Evolutionary conservation across 2,329 filamentous ascomycete genomes (phyloP).

Genomic region (Ophiognomonia clavigignenti-juglandacearum): DNA sequence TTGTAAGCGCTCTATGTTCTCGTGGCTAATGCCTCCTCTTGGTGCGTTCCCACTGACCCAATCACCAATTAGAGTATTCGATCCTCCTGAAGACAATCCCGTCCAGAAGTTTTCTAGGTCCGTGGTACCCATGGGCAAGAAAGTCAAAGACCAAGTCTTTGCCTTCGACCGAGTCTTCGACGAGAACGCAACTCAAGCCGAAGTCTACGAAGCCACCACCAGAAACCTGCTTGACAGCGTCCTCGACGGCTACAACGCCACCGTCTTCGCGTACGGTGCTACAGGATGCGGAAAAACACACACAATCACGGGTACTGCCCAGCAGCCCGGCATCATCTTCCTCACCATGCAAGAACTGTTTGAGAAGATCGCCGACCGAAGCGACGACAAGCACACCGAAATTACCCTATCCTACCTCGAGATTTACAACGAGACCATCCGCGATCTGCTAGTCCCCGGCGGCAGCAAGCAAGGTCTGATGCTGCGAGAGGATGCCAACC

Average conservation of each 20-base stretch:
- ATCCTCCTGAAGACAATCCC: slow-evolving; percentile 91
- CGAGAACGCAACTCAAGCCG: slow-evolving; percentile 84
- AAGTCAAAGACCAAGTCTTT: slow-evolving; percentile 96
- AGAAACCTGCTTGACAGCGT: slow-evolving; percentile 88
- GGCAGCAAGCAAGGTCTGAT: slow-evolving; percentile 80
- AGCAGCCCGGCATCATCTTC: slow-evolving; percentile 96
- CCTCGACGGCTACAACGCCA: slow-evolving; percentile 96
- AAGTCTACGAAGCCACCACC: slow-evolving; percentile 94
- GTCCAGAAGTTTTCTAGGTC: slow-evolving; percentile 83
- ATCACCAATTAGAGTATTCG: slow-evolving; percentile 69
- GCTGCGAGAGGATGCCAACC: slow-evolving; percentile 90
- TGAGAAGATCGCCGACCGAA: slow-evolving; percentile 85
- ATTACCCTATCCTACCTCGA: slow-evolving; percentile 92
- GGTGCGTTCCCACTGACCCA: slow-evolving; percentile 1
- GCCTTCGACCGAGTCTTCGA: slow-evolving; percentile 96
- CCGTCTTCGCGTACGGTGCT: slow-evolving; percentile 95
- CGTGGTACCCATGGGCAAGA: slow-evolving; percentile 78
- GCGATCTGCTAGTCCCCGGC: slow-evolving; percentile 83
- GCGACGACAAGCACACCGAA: slow-evolving; percentile 83
- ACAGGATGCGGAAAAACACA: slow-evolving; percentile 98
- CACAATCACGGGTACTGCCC: slow-evolving; percentile 87
- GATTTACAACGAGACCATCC: slow-evolving; percentile 99
- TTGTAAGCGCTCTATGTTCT: slow-evolving; percentile 66
- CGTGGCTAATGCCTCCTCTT: neutral
- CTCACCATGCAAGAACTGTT: slow-evolving; percentile 98